Percentiles rank a stretch among this genome's conserved stretches.
Evolutionary conservation across 179 eudicot genomes (phyloP).

Genomic region (Silene vulgaris): DNA sequence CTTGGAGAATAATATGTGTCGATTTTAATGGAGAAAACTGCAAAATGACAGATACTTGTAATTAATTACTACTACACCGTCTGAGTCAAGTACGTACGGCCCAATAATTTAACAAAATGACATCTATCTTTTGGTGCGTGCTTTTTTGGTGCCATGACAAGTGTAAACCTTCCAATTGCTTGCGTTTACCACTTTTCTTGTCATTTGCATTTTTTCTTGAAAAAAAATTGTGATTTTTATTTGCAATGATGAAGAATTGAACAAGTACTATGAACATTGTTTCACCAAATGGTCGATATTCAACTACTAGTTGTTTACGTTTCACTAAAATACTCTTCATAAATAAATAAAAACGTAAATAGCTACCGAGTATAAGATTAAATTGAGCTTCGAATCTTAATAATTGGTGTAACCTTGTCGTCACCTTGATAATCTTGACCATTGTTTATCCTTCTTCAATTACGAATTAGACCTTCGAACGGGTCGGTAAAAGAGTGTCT

Average conservation of each 20-base stretch:
- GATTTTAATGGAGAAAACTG: slow-evolving; percentile 2
- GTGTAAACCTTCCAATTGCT: not conserved
- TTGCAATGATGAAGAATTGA: not conserved
- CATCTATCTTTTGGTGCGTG: not conserved
- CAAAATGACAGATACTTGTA: not conserved
- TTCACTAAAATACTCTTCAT: too few relatives aligned
- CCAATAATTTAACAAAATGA: slow-evolving; percentile 1
- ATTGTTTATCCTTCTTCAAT: too few relatives aligned
- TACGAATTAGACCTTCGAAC: too few relatives aligned
- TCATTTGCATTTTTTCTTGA: not conserved
- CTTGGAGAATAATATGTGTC: not conserved
- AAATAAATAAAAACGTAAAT: too few relatives aligned
- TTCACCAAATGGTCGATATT: too few relatives aligned
- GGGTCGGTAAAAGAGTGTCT: too few relatives aligned
- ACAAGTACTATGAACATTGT: too few relatives aligned
- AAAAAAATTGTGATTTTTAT: not conserved
- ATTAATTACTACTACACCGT: not conserved
- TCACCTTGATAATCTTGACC: too few relatives aligned
- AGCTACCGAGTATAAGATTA: too few relatives aligned
- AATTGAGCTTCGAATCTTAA: too few relatives aligned
- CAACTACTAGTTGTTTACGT: too few relatives aligned
- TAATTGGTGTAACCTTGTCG: too few relatives aligned
- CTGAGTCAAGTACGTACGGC: not conserved
- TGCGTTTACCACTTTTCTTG: not conserved
- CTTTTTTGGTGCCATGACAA: not conserved